A percentile compares a stretch with the other conserved stretches of the same genome.
Evolutionary conservation across 2,329 filamentous ascomycete genomes (phyloP).

Genomic region (Cladobotryum mycophilum): DNA sequence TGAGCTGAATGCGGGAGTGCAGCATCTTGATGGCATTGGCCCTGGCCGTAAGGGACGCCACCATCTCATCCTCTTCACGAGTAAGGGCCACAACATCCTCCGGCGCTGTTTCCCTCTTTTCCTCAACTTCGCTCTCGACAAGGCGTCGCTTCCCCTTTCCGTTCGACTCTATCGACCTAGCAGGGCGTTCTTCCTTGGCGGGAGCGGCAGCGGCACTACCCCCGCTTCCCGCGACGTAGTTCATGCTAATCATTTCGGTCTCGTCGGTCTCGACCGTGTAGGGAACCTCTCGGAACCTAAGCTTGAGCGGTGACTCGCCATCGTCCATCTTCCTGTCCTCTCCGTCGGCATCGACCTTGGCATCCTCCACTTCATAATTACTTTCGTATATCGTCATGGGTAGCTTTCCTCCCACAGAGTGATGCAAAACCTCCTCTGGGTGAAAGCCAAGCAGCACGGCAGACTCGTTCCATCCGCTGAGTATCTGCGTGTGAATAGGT

Average conservation of each 20-base stretch:
- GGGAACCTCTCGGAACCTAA: constrained; percentile 75
- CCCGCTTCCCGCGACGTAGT: constrained; percentile 81
- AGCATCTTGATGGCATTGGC: constrained; percentile 93
- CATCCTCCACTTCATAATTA: constrained; percentile 64
- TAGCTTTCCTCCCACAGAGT: constrained; percentile 67
- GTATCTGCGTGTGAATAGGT: constrained; percentile 71
- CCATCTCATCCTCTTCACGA: constrained; percentile 54
- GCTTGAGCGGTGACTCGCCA: constrained; percentile 45
- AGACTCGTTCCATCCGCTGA: constrained; percentile 72
- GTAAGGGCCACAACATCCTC: constrained; percentile 42
- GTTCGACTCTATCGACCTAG: constrained; percentile 40
- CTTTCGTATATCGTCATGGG: constrained; percentile 90
- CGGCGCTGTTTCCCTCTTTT: constrained; percentile 22
- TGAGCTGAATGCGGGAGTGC: constrained; percentile 65
- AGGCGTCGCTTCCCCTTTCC: constrained; percentile 46
- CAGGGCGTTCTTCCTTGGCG: constrained; percentile 36
- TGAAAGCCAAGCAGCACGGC: constrained; percentile 87
- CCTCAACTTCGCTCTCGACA: constrained; percentile 26
- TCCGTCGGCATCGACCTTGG: constrained; percentile 39
- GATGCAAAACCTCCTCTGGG: constrained; percentile 49
- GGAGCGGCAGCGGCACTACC: constrained; percentile 66
- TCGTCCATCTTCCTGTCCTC: constrained; percentile 72
- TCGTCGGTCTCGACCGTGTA: constrained; percentile 91
- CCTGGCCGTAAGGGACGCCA: constrained; percentile 70
- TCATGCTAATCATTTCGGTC: constrained; percentile 95